phyloP scores from a whole-genome alignment of 805 yeast genomes.

The Barnettozyma wickerhamii region DNA sequence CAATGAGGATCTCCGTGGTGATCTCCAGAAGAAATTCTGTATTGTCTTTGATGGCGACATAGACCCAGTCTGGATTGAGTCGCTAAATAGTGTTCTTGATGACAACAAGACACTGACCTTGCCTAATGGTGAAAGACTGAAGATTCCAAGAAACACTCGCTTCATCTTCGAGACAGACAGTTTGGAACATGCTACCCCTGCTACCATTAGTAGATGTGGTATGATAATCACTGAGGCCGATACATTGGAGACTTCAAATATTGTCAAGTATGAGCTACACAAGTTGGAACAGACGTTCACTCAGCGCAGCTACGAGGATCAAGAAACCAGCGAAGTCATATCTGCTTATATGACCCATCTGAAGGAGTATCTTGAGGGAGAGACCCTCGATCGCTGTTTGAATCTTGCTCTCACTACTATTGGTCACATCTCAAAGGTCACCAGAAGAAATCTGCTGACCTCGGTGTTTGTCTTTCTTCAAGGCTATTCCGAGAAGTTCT shows the following conservation, averaged over 20 bases:
- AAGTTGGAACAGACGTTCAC: not conserved
- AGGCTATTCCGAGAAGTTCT: constrained; percentile 1
- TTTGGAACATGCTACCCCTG: constrained; percentile 71
- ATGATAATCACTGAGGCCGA: constrained; percentile 65
- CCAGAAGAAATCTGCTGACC: constrained; percentile 1
- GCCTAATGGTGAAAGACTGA: constrained; percentile 84
- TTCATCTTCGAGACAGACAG: constrained; percentile 74
- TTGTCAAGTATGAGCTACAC: constrained; percentile 22
- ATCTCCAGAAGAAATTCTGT: constrained; percentile 56
- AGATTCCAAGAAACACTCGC: constrained; percentile 57
- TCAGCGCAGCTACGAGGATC: not conserved
- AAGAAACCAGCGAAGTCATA: not conserved
- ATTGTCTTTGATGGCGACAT: constrained; percentile 88
- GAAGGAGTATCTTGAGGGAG: not conserved
- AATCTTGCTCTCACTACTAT: not conserved
- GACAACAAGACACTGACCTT: constrained; percentile 78
- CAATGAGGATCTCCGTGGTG: constrained; percentile 54
- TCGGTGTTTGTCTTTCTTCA: constrained; percentile 3
- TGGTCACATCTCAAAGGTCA: constrained; percentile 1
- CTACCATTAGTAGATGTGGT: constrained; percentile 91
- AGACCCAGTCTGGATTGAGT: constrained; percentile 93
- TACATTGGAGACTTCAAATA: constrained; percentile 20
- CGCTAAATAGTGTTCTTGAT: constrained; percentile 84
- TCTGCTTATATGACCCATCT: not conserved
- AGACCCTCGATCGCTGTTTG: not conserved